Base-by-base conservation (phyloP, 148 eudicot genomes). In the Rhododendron molle region DNA sequence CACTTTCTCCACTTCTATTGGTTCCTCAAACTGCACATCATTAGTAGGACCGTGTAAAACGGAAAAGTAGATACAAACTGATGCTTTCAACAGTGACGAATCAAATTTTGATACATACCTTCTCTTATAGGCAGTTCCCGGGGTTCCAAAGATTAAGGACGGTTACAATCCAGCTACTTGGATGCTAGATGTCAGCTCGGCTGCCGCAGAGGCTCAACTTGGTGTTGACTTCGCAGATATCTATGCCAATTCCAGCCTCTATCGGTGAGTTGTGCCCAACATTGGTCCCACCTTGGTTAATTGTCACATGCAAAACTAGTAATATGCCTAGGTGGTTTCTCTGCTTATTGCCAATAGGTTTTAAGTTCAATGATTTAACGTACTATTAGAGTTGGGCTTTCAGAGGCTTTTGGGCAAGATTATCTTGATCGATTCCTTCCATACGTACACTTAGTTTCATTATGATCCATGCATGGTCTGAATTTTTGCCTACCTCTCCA, bases 131-230 rank as follows among this genome's bases (percentile, higher is more conserved):
- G 86, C 89, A 74, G 77, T 92, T 16, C 86, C 87, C 0, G 93
- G 93, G 43, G 87, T 89, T 56, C 86, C 91, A 52, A 87, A 90
- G 76, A 89, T 88, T 32, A 86, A 79, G 80, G 93, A 92, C 44
- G 92, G 93, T 78, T 36, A 20, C 36, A 92, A 92, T 89, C 93
- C 93, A 32, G 93, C 93, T 23, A 92, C 93, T 14, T 92, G 93
- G 93, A 90, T 92, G 93, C 91, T 92, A 62, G 93, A 92, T 2
- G 80, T 92, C 77, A 90, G 78, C 72, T 78, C 92, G 65, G 58
- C 90, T 46, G 83, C 90, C 4, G 87, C 85, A 38, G 93, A 92
- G 85, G 83, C 87, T 67, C 89, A 87, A 67, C 90, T 90, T 11
- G 83, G 38, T 46, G 87, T 92, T 16, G 92, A 92, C 83, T 92